These are phyloP conservation scores for Funneliformis caledonium DNA, from an alignment of 371 early-diverging fungal genomes.

Conservation along the genomic window DNA sequence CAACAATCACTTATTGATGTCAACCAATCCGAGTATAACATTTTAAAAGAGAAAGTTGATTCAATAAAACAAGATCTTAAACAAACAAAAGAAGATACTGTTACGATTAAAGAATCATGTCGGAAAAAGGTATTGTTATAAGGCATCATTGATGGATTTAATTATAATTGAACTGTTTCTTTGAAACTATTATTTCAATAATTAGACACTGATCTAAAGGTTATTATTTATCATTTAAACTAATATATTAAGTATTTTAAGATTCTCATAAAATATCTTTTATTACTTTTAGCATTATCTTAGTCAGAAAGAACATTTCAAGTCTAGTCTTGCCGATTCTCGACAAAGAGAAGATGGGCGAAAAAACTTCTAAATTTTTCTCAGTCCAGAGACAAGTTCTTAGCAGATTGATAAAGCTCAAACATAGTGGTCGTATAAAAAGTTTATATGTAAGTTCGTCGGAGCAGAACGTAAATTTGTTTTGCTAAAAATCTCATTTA, in stretches of 20 bases:
- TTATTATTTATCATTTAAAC: not conserved
- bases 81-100: conserved; percentile 67
- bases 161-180: not conserved
- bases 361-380: conserved; percentile 50
- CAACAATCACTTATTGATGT: conserved; percentile 80
- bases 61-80: conserved; percentile 60
- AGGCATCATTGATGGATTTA: not conserved
- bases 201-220: conserved; percentile 31
- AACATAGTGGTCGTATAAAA: conserved; percentile 76
- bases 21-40: conserved; percentile 74
- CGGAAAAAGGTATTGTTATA: conserved; percentile 45
- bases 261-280: not conserved
- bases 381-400: conserved; percentile 79
- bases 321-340: conserved; percentile 45
- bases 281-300: conserved; percentile 30
- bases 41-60: conserved; percentile 66
- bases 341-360: conserved; percentile 58
- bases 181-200: not conserved
- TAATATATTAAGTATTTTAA: not conserved
- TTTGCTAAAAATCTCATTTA: not conserved
- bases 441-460: conserved; percentile 75
- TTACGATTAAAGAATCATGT: conserved; percentile 46
- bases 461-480: no score
- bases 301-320: not conserved
- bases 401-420: conserved; percentile 74